Base-by-base conservation (phyloP, 306 rosid species). In the Prunus dulcis region DNA sequence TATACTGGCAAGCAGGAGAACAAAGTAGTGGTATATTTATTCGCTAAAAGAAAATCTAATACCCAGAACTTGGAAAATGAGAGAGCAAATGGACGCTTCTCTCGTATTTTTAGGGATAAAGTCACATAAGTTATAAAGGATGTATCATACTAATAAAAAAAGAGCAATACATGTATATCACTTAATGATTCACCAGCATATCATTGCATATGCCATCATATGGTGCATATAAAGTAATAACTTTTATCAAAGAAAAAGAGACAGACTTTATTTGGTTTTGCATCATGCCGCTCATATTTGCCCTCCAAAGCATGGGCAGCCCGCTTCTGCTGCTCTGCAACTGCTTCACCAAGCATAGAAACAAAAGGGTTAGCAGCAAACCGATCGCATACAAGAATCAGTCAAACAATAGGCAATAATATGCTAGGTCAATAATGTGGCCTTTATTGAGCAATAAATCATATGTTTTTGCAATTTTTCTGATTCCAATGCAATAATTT, bases 241-340 rank as follows among this genome's bases (percentile, higher is more conserved):
- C 10, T 69, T 64, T 28, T 62, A 66, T 51, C 46, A 76, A 27
- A 76, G 84, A 71, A 78, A 23, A 51, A 68, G 77, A 78, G n/a
- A 82, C 93, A 56, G 67, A 96, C 99, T 88, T 91, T 95, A 76
- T 88, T 87, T 65, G 92, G 50, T 75, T 90, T 90, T 72, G 81
- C 87, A 78, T 92, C 97, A 27, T 84, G 89, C 41, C 88, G 92
- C 61, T 93, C 97, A 43, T 89, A 93, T 80, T 89, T 93, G 30
- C 83, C 86, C 63, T 90, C 97, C 52, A 84, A 89, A 69, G 83
- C 64, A 88, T 86, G 85, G 51, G 76, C 87, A 32, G 91, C 72
- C 85, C 91, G 87, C 89, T 92, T 95, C 82, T 79, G 96, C 81
- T 86, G 98, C 81, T 92, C 99, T 5, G 86, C 81, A 75, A 84